Evolutionary conservation across 2,329 filamentous ascomycete species (phyloP), one percentile per base, ranked within the genome.

Genomic region (Septoria petroselini): DNA sequence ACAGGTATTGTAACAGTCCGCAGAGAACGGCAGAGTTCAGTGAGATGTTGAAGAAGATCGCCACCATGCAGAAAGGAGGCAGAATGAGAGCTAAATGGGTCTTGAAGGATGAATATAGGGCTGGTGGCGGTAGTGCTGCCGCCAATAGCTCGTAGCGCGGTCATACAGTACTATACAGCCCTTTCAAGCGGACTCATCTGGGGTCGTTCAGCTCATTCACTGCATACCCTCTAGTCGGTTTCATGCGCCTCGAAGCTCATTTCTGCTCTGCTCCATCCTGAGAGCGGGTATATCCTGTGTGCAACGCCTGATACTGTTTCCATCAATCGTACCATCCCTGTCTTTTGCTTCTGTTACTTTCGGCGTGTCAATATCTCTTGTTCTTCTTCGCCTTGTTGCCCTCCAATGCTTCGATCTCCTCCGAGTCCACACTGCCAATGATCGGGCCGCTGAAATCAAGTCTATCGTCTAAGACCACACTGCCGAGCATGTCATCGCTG

Each of bases 11-110:
- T 65, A 80, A 78, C 17, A 86, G 82, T 35, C 70, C 77, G 19
- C 79, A 81, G 54, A 80, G 87, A 53, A 85, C 84, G 43, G 80
- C 82, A 14, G 85, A 90, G 66, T 97, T 97, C 67, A 91, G 90
- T 70, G 77, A 80, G 61, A 89, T 89, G 60, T 71, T 97, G 47
- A 83, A 86, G 60, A 76, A 76, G 54, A 85, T 95, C 62, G 91
- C 91, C 1, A 79, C 74, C 46, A 70, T 95, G 66, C 80, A 88
- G 63, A 76, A 72, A 58, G 76, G 75, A 63, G 70, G 25, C 12
- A 52, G 75, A 42, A 73, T 69, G 15, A 68, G 77, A 54, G 79
- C 77, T 0, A 73, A 72, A 54, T 84, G 81, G 81, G 73, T 76
- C 39, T 60, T 84, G 58, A 83, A 77, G 68, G 76, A 80, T 29